Base-by-base conservation (phyloP, 805 yeast species). In the Myxozyma kluyveri region DNA sequence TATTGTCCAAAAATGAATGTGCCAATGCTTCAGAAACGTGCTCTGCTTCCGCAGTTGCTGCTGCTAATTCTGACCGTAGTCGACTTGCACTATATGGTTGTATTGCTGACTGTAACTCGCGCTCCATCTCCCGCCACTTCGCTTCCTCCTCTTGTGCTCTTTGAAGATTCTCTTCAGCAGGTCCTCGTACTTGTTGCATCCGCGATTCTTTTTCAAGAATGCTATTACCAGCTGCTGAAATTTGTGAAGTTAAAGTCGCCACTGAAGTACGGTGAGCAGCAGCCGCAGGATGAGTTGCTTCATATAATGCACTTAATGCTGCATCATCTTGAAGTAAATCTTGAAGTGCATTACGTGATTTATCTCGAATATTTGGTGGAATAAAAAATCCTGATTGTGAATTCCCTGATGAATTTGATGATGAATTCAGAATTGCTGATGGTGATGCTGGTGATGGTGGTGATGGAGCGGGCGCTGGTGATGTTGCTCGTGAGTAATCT, bases 1-100 rank as follows among this genome's bases (percentile, higher is more conserved):
- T 42, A 14, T 24, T 31, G n/a, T 57, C 61, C 12, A 67, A 46
- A 50, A 74, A 68, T 18, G 70, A 65, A 1, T 61, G 56, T 19
- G 69, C 65, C 18, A 76, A 59, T 0, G 67, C 63, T 12, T 70
- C 72, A 0, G 72, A 64, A 5, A 65, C 42, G 41, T 65, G 42
- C 54, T 71, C 69, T 2, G 73, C 56, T 23, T 74, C 69, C 7
- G 40, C 26, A 14, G 59, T 54, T 7, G 60, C 60, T 2, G 43
- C 24, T 7, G 21, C 48, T 18, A 56, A 23, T n/a, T 40, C 17
- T 18, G 45, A 29, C 12, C 42, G 54, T 12, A 56, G 42, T 6
- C 45, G 18, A 3, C 43, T 12, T 18, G 48, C 26, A n/a, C 52
- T 42, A 26, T 27, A 54, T 12, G 54, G 54, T 32, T 44, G 47